Evolutionary conservation across 768 basidiomycete species (phyloP).

Genomic region (Phlegmacium glaucopus): DNA sequence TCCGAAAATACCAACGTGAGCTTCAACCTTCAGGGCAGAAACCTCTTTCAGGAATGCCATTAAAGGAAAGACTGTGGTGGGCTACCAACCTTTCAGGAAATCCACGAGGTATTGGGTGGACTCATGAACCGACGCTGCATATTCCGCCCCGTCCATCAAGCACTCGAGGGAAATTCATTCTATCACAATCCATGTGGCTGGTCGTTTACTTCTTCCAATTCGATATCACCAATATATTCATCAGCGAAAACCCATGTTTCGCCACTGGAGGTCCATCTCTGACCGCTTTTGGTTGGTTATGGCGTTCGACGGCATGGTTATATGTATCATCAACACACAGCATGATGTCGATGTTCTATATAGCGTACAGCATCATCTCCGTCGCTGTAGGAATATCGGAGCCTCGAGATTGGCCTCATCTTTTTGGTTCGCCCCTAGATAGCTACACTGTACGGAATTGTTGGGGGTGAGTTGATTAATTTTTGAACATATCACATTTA

Average conservation of each 20-base stretch:
- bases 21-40: conserved; percentile 15
- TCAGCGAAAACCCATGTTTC: conserved; percentile 16
- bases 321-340: conserved; percentile 6
- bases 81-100: conserved; percentile 16
- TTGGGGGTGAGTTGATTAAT: conserved; percentile 34
- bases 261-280: conserved; percentile 3
- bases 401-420: conserved; percentile 33
- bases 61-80: conserved; percentile 22
- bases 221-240: conserved; percentile 17
- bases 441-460: conserved; percentile 35
- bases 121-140: conserved; percentile 17
- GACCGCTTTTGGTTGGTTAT: conserved; percentile 1
- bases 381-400: conserved; percentile 20
- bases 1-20: conserved; percentile 25
- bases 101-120: conserved; percentile 27
- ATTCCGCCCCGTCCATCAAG: conserved; percentile 18
- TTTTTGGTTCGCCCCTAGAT: conserved; percentile 29
- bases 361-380: conserved; percentile 11
- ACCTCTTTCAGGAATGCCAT: conserved; percentile 13
- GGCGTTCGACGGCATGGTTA: conserved; percentile 9
- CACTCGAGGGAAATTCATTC: conserved; percentile 16
- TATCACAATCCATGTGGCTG: conserved; percentile 12
- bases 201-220: conserved; percentile 12
- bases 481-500: neutral
- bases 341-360: neutral